These are phyloP conservation scores for Oxytropis ochrocephala DNA, from an alignment of 306 rosid genomes.

Conservation along the genomic window DNA sequence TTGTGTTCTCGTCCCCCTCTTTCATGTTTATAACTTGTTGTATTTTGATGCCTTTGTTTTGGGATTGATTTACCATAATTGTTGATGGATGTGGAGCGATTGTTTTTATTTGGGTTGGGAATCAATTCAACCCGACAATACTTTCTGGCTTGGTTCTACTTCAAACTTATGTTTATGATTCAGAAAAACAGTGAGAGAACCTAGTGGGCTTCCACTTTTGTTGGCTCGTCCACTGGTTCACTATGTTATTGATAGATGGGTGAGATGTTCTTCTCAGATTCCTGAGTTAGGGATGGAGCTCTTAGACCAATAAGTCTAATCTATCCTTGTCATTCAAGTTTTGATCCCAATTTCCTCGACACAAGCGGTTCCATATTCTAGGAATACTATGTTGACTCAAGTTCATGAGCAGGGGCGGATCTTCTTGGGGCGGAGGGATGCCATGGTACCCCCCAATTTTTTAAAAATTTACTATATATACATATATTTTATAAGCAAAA, in stretches of 20 bases:
- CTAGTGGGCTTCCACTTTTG: neutral
- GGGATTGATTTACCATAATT: neutral
- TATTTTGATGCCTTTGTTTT: neutral
- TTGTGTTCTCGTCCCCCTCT: neutral
- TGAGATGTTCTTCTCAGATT: neutral
- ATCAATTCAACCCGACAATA: neutral
- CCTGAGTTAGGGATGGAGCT: neutral
- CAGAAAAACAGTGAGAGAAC: neutral
- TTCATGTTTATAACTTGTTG: constrained; percentile 2
- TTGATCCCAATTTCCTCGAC: constrained; percentile 2
- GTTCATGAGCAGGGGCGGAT: too few relatives aligned
- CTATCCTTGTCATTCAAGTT: neutral
- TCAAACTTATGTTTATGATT: neutral
- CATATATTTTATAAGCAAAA: too few relatives aligned
- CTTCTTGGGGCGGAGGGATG: too few relatives aligned
- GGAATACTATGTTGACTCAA: neutral
- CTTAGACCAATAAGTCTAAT: neutral
- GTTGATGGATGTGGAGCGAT: neutral
- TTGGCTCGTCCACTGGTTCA: neutral
- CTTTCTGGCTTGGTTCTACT: constrained; percentile 5
- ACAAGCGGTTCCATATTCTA: neutral
- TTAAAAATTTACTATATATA: too few relatives aligned
- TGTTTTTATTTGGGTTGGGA: neutral
- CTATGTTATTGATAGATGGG: neutral
- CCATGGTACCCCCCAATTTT: too few relatives aligned